Conservation (phyloP, 1,139 yeast genomes). For the Casaregolazyma suthepensis region DNA sequence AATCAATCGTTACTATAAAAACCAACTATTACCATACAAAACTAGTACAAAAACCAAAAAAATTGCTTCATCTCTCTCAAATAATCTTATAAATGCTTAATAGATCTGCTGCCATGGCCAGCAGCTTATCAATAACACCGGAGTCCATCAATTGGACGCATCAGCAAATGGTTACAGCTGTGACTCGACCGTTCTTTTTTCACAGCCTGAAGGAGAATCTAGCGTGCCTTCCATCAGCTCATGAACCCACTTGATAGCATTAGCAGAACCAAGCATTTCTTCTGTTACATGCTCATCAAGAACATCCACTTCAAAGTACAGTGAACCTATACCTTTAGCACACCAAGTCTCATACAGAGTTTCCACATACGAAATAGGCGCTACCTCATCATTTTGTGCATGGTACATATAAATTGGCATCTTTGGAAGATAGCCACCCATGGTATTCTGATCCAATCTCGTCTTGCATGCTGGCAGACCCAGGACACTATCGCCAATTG, state of each 20-base stretch:
- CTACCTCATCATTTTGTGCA: constrained; percentile 26
- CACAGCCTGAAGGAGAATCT: neutral
- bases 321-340: constrained; percentile 21
- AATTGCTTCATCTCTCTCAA: neutral
- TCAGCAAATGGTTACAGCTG: neutral
- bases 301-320: constrained; percentile 18
- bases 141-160: neutral
- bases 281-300: constrained; percentile 17
- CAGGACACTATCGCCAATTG: constrained; percentile 16
- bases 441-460: constrained; percentile 16
- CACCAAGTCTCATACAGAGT: constrained; percentile 23
- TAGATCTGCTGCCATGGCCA: neutral
- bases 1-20: too few relatives aligned
- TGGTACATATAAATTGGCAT: constrained; percentile 27
- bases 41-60: neutral
- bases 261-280: constrained; percentile 11
- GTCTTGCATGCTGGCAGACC: constrained; percentile 10
- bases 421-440: constrained; percentile 21
- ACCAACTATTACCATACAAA: neutral
- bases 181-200: neutral
- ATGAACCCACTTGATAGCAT: constrained; percentile 16
- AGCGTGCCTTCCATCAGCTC: constrained; percentile 12
- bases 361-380: constrained; percentile 21
- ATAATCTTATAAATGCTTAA: neutral
- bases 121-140: neutral